Base-by-base conservation (phyloP, 2,329 filamentous ascomycete species). In the Fusarium aywerte region DNA sequence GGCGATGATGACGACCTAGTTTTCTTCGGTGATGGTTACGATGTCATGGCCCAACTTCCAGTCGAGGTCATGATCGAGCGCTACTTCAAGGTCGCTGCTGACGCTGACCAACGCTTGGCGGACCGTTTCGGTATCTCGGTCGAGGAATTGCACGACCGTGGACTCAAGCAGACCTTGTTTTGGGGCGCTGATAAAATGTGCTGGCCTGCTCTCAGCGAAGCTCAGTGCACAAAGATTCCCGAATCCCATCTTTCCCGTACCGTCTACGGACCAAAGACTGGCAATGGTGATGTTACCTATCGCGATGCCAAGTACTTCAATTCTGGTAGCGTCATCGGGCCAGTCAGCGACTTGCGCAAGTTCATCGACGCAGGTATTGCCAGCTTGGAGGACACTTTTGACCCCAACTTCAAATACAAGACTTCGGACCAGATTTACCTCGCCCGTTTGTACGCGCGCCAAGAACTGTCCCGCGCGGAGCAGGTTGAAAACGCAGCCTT, bases 31-130 rank as follows among this genome's bases (percentile, higher is more conserved):
- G 89, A 91, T 73, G 87, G 85, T 2, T 84, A 87, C 73, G 87
- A 91, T 59, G 81, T 87, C 2, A 87, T 88, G 78, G 87, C 90
- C 60, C 89, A 92, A 74, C 79, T 91, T 4, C 87, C 88, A 0
- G 84, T 87, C 4, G 84, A 89, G 39, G 80, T 90, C 20, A 77
- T 91, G 66, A 83, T 92, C 25, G 78, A 84, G 65, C 83, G 89
- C 40, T 92, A 90, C 74, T 85, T 88, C 65, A 77, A 80, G 15
- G 77, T 87, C 16, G 74, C 85, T 18, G 77, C 80, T n/a, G 80
- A 81, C 49, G 84, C 83, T 27, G 87, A 90, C 65, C 74, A 76
- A 31, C 81, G 83, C 25, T 76, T 90, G 39, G 76, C 78, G 33
- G 75, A 80, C 49, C 82, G 80, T 36, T 87, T 87, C 64, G 84